Evolutionary conservation across 495 filamentous ascomycete species (phyloP).

Genomic region (Amphirosellinia nigrospora): DNA sequence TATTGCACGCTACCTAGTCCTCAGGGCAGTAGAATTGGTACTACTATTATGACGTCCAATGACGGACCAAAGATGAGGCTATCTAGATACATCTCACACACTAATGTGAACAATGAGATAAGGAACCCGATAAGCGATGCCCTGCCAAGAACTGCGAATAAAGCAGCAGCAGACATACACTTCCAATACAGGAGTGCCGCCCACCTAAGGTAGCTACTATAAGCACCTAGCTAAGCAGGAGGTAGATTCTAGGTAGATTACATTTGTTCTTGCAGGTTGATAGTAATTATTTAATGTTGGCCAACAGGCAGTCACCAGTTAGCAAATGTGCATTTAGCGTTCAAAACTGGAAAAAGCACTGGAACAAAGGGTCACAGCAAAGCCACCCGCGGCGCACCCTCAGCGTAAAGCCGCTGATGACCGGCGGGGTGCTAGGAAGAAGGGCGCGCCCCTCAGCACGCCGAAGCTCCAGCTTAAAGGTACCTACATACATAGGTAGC

Average conservation of each 20-base stretch:
- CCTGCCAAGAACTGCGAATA: not conserved
- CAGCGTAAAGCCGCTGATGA: constrained; percentile 29
- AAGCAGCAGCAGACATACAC: not conserved
- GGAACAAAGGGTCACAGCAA: not conserved
- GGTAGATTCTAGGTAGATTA: not conserved
- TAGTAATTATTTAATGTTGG: too few species aligned
- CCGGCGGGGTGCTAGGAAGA: constrained; percentile 32
- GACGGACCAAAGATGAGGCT: too few species aligned
- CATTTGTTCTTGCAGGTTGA: too few species aligned
- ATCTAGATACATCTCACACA: not conserved
- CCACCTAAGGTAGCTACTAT: too few species aligned
- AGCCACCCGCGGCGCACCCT: not conserved
- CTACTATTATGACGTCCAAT: not conserved
- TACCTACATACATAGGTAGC: not conserved
- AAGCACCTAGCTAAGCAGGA: too few species aligned
- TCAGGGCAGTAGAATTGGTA: not conserved
- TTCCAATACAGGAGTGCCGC: too few species aligned
- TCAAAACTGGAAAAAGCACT: not conserved
- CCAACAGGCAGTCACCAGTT: too few species aligned
- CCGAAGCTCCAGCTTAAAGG: not conserved
- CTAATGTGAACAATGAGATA: not conserved
- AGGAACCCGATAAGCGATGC: not conserved
- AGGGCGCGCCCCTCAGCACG: constrained; percentile 19
- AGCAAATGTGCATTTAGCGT: not conserved
- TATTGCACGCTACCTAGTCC: too few species aligned